Evolutionary conservation across 139 green algal species (phyloP), one percentile per base, ranked within the genome.

Genomic region (Yamagishiella unicocca): DNA sequence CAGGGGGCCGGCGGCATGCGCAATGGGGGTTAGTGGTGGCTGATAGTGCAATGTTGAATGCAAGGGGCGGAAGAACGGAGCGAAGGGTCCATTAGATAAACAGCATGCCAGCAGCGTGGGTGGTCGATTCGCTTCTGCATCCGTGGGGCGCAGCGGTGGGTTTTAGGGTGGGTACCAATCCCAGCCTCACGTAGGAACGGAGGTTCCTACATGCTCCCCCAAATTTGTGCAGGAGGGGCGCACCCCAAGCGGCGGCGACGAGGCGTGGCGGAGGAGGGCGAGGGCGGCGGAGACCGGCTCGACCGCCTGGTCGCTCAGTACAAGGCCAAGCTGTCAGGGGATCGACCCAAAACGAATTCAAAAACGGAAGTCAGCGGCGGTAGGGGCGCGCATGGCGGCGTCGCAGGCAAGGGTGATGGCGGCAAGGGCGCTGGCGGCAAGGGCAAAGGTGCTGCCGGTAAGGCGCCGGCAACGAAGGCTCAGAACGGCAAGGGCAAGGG

Each of bases 251-350:
- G 88, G 82, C 79, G 70, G 27, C 75, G 77, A 29, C 77, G 75
- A 54, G 64, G 66, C 21, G 90, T 90, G 67, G 31, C 76, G 8
- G 62, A 29, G 2, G 76, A 88, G 46, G 93, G 94, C 22, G 71
- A 88, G 54, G 68, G 93, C 29, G 71, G 88, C 58, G 45, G 58
- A 1, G 92, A 94, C 74, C 55, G 53, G 0, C 84, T 95, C 24
- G 93, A 96, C 71, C 38, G 24, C 8, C 58, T 95, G 42, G 89
- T 77, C 25, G 78, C 73, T 53, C 50, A 88, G 31, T 92, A 90
- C 53, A 91, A 91, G 74, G n/a, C 42, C 24, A 88, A 91, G 43
- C 62, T 92, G 27, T 91, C 90, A 77, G 91, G 90, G 46, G 42
- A 62, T 25, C 37, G 53, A 70, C 84, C 70, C 37, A 35, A 35